Base-by-base conservation (phyloP, 345 rosid species). In the Gossypium arboreum region DNA sequence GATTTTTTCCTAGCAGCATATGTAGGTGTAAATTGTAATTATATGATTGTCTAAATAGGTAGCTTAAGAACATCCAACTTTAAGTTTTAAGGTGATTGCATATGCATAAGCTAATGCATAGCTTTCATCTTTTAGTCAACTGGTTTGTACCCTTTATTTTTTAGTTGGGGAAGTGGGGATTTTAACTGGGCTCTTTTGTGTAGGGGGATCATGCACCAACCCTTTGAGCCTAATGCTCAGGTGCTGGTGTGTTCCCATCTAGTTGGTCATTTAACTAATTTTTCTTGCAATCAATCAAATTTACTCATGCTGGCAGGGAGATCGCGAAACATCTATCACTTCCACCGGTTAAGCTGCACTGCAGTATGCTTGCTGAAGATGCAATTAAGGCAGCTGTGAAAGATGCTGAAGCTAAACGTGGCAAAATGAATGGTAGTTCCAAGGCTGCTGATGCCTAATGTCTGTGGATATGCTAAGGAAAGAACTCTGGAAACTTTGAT, bases 301-400 rank as follows among this genome's bases (percentile, higher is more conserved):
- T 7, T 12, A 20, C 12, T 12, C n/a, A 7, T 45, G 71, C 22
- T 65, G 50, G 60, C 88, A 96, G 99, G 39, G 89, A 92, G 72
- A 96, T 96, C 6, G 99, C 99, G 0, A 96, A 93, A 80, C 98
- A 96, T 87, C 97, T 96, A 7, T 86, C 97, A 60, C 97, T 96
- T 25, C 99, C 99, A 72, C 99, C 99, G 3, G 97, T 96, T 57
- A 96, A 96, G 90, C 90, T 96, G 66, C 99, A 96, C 75, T 93
- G 99, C 94, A 96, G 98, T 87, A 93, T 96, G 98, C 94, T 96
- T 69, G 99, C 99, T 0, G 99, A 96, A 88, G 99, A 96, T 77
- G 99, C 98, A 29, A 93, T 96, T 78, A 96, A 96, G 92, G 99
- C 99, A 12, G 99, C 99, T 50, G 92, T 93, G 12, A 90, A 92